Base-by-base conservation (phyloP, 768 basidiomycete genomes). In the Amanita brunnescens region DNA sequence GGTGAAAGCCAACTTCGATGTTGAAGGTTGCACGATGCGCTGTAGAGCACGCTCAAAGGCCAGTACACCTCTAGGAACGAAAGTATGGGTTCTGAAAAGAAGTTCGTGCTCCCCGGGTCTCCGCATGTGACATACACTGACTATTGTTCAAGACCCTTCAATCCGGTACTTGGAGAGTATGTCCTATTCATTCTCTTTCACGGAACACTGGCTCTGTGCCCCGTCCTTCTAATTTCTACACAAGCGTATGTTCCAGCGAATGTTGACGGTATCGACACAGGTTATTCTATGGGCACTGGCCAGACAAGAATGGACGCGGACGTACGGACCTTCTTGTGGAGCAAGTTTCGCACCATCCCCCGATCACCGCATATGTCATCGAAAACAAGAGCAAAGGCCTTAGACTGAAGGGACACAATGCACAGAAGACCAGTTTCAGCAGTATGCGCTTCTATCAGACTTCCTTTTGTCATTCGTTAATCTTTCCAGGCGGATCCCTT, bases 11-110 rank as follows among this genome's bases (percentile, higher is more conserved):
- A 39, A 40, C 12, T 8, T 49, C 10, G 9, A 21, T n/a, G 6
- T 23, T 24, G 9, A 35, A 16, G 1, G 21, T 51, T 12, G 5
- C 35, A n/a, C 23, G 16, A 23, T 39, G n/a, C 40, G 16, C 1
- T 14, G 13, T 52, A 87, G 86, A 85, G 85, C 60, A 99, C 95
- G 0, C 77, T 99, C 46, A 96, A 93, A 65, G 94, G 91, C 12
- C 93, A 96, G 62, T 93, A 93, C 65, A 97, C 89, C 37, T 91
- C 91, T 14, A 75, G 94, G 44, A 97, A 97, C 60, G 93, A 96
- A 70, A 84, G 85, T 56, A 86, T 92, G 81, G 95, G 95, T 12
- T 91, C 89, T 1, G 94, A 98, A 78, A 98, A 98, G 76, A 98
- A 98, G 89, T 90, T 55, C 7, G 42, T 35, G 23, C 9, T 10